A percentile compares a stretch with the other conserved stretches of the same genome.
Evolutionary conservation across 768 basidiomycete genomes (phyloP).

Genomic region (Boletellus ananiceps): DNA sequence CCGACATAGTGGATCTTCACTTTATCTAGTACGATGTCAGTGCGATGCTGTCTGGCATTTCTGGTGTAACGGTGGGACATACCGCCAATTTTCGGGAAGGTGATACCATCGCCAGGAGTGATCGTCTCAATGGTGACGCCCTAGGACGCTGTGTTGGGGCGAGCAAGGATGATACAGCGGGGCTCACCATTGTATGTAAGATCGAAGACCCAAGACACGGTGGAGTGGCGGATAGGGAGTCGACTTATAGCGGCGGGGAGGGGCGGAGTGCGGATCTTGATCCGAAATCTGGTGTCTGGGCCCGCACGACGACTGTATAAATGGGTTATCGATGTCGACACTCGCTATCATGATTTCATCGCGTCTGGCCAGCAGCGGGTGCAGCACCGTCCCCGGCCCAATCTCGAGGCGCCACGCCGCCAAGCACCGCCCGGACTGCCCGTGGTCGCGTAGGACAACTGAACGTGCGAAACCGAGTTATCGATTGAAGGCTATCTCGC

Average conservation of each 20-base stretch:
- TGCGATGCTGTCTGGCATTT: constrained; percentile 14
- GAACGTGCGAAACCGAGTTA: constrained; percentile 1
- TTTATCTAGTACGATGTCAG: constrained; percentile 44
- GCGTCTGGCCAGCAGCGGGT: no score
- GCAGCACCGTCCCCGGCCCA: no score
- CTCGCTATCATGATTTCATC: constrained; percentile 7
- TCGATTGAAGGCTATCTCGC: constrained; percentile 26
- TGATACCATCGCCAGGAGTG: constrained; percentile 55
- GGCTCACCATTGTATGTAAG: constrained; percentile 30
- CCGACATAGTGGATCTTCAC: constrained; percentile 81
- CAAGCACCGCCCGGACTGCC: neutral
- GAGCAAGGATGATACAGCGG: constrained; percentile 1
- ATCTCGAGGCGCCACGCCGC: neutral
- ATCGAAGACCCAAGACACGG: constrained; percentile 26
- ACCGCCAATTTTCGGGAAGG: constrained; percentile 71
- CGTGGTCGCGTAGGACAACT: no score
- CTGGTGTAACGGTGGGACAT: constrained; percentile 28
- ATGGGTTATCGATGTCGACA: constrained; percentile 31
- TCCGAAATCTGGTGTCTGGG: constrained; percentile 44
- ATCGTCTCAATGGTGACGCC: constrained; percentile 66
- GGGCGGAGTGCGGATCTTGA: constrained; percentile 75
- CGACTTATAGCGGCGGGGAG: constrained; percentile 40
- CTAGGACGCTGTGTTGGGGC: constrained; percentile 32
- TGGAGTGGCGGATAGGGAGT: constrained; percentile 24
- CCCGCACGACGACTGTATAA: constrained; percentile 7